phyloP scores from a whole-genome alignment of 257 asterid genomes.

The Parsonsia alboflavescens region DNA sequence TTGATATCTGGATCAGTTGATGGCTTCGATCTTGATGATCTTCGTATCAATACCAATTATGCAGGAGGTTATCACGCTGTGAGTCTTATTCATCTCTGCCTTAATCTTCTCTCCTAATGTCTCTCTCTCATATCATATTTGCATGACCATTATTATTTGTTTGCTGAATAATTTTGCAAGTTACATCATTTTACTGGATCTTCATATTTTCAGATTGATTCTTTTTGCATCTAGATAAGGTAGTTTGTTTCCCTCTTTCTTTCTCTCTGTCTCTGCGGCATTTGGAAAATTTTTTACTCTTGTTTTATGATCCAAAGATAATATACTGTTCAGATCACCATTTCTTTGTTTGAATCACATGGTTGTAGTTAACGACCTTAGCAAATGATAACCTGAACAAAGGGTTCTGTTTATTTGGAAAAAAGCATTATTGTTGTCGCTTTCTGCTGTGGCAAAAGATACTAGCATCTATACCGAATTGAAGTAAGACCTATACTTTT shows the following conservation, averaged over 20 bases:
- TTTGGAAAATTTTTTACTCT: background rate
- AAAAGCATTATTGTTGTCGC: background rate
- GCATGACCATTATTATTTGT: constrained; percentile 2
- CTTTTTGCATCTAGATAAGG: background rate
- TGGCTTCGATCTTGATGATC: constrained; percentile 81
- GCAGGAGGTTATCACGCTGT: constrained; percentile 93
- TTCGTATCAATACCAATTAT: constrained; percentile 72
- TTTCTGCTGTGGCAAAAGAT: background rate
- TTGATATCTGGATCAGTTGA: constrained; percentile 90
- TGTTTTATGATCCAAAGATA: background rate
- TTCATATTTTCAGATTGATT: background rate
- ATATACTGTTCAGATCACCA: background rate
- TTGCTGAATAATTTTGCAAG: background rate
- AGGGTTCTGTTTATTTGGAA: background rate
- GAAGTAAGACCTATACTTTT: background rate
- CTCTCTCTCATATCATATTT: background rate
- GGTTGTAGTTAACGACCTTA: background rate
- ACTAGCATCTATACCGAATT: background rate
- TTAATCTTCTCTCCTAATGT: background rate
- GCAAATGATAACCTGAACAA: background rate
- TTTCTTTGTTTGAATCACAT: background rate
- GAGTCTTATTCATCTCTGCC: constrained; percentile 12
- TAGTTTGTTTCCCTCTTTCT: background rate
- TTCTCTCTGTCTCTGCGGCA: background rate
- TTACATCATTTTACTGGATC: background rate